Conservation (phyloP, 2,329 filamentous ascomycete species). For the Parastagonospora nodorum region DNA sequence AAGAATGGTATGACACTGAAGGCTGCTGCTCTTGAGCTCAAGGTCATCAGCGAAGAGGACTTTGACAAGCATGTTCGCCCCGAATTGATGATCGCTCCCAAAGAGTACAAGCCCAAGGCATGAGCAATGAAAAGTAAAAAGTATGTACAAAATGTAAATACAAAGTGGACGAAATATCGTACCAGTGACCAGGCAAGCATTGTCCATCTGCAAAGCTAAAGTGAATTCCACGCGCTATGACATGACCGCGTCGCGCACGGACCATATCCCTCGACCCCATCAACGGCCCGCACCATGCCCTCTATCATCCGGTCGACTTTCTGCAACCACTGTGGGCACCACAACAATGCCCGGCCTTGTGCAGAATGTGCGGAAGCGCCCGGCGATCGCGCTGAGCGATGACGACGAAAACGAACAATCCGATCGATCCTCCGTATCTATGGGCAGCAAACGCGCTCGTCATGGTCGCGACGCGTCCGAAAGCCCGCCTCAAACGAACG, state of each 20-base stretch:
- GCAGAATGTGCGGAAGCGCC: conserved; percentile 29
- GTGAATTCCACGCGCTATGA: conserved; percentile 15
- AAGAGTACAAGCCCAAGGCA: conserved; percentile 60
- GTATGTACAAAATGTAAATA: conserved; percentile 1
- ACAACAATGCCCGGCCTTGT: conserved; percentile 35
- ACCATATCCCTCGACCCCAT: neutral
- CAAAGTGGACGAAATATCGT: neutral
- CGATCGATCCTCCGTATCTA: conserved; percentile 24
- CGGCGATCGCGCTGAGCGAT: conserved; percentile 22
- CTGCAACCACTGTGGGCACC: neutral
- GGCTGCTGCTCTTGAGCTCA: conserved; percentile 89
- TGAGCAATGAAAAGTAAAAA: neutral
- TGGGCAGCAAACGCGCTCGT: conserved; percentile 40
- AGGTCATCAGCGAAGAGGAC: conserved; percentile 84
- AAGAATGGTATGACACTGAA: conserved; percentile 97
- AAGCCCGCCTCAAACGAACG: conserved; percentile 9
- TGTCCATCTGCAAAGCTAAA: neutral
- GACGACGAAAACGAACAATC: conserved; percentile 20
- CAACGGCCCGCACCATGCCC: neutral
- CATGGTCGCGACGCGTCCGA: conserved; percentile 36
- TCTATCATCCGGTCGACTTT: conserved; percentile 3
- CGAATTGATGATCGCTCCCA: conserved; percentile 92
- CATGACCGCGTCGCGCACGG: conserved; percentile 15
- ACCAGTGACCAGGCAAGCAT: neutral
- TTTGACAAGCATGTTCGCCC: conserved; percentile 90